Evolutionary conservation across 768 basidiomycete species (phyloP), one percentile per base, ranked within the genome.

Genomic region (Mycena rebaudengoi): DNA sequence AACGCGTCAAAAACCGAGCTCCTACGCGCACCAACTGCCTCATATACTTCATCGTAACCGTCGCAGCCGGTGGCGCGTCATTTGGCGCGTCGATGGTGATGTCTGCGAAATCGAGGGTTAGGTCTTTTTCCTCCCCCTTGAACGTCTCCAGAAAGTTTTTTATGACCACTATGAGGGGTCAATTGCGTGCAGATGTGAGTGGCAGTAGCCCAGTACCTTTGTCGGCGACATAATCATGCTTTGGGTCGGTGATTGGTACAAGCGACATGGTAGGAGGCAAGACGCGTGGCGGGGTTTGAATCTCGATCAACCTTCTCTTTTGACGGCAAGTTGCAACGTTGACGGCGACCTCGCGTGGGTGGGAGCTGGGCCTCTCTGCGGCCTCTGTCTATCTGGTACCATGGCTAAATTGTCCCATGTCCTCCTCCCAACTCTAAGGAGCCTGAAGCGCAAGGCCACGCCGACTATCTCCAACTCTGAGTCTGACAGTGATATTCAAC

Each of bases 31-130:
- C 95, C 71, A 98, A 80, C 70, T 94, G 92, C 26, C 83, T 79
- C 85, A 93, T 90, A 75, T 98, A 98, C 78, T 96, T 96, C 21
- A 87, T 67, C 35, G 82, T 76, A 55, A 76, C 82, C 43, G 69
- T 75, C 62, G 82, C 78, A 4, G 74, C 61, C 37, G 73, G 66
- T 48, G 73, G 70, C 26, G 60, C 71, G 54, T 79, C 76, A 18
- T 81, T 76, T 20, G 80, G 78, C 60, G 87, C 90, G 43, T 83
- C 82, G 41, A 94, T 84, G 56, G 85, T 86, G 74, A 96, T 88
- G 72, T 87, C 86, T 32, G 89, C 91, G 57, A 95, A 84, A 64
- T 86, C 86, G 48, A 79, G 79, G 43, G 85, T 83, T 52, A 94
- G 76, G 70, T 93, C 92, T 74, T 90, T 88, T 72, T 86, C 84